Base-by-base conservation (phyloP, 106 monocot genomes). In the Dioscorea zingiberensis region DNA sequence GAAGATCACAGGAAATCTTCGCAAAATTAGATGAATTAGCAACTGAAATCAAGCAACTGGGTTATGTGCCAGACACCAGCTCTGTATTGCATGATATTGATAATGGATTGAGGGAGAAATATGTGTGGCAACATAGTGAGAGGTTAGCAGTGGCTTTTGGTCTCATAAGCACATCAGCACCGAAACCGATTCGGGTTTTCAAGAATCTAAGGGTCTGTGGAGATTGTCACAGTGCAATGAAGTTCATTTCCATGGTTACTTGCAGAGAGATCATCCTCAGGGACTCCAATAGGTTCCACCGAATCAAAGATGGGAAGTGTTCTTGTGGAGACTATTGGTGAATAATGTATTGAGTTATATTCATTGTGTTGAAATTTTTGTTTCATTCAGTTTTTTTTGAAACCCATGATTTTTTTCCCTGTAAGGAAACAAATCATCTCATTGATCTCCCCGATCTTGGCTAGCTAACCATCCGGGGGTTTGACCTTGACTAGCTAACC, bases 61-160 rank as follows among this genome's bases (percentile, higher is more conserved):
- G 90, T 0, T 94, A 90, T 60, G 61, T 75, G 16, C 83, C 89
- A 18, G 81, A 89, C 38, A 73, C 72, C 19, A 72, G 60, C 27
- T 76, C 57, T 32, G 89, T 86, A 26, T 81, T 94, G 17, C 93
- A 94, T 81, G 89, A 94, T 25, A 63, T 88, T 7, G 79, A 68
- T 38, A 82, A 87, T 19, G 84, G 79, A 64, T 21, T 76, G 25
- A 92, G 87, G 60, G 91, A 92, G 64, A 54, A 80, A 62, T 84
- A 65, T 51, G 60, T 92, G 29, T 73, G 82, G 58, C 91, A 87
- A 44, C 91, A 87, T 67, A 92, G 91, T 45, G 91, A 92, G 74
- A 92, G 81, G 78, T 78, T 92, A 2, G 84, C 91, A 0, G 84
- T 93, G 8, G 93, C 83, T 5, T 93, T 85, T 67, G 93, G 93